Evolutionary conservation across 1,139 yeast species (phyloP), one percentile per base, ranked within the genome.

Genomic region (Taphrina deformans): DNA sequence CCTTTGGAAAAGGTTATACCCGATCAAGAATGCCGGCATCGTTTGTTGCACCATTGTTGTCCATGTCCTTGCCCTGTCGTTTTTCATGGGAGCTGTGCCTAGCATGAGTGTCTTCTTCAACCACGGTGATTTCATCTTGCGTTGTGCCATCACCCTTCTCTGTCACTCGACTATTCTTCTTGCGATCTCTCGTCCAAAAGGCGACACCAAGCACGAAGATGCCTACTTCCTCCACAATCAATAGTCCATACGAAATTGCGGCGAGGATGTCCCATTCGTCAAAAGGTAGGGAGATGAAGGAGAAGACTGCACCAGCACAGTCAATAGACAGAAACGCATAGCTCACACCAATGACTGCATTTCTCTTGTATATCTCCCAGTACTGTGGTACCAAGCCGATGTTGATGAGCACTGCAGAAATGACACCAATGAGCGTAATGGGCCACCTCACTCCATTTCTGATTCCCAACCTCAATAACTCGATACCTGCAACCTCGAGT

Each of bases 351-450:
- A 90, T 84, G 3, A 92, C 97, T 56, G 89, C 79, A 1, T 97
- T 97, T 58, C 82, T 76, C 68, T 96, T 81, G 41, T 84, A 83
- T 41, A 92, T 78, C 73, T 92, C 98, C 71, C 85, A 85, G 75
- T 91, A 92, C 3, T 97, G 97, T 0, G 97, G 97, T 1, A 92
- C 72, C 53, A 92, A 79, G 0, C 98, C 98, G 1, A 83, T 72
- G 0, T 89, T 96, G 29, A 92, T 78, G 27, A 89, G 74, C 0
- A 91, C 79, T 0, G 96, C 84, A 0, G 97, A 97, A 46, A 89
- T 69, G 16, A 89, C 82, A 18, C 97, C 98, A 68, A 89, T 81
- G 52, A 91, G 80, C 41, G 89, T 75, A 72, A 85, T 81, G 6
- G 97, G 97, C 95, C 96, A 91, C 35, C 78, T 77, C 6, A 77